These are phyloP conservation scores for Penicillium turbatum DNA, from an alignment of 495 filamentous ascomycete genomes.

Conservation along the genomic window DNA sequence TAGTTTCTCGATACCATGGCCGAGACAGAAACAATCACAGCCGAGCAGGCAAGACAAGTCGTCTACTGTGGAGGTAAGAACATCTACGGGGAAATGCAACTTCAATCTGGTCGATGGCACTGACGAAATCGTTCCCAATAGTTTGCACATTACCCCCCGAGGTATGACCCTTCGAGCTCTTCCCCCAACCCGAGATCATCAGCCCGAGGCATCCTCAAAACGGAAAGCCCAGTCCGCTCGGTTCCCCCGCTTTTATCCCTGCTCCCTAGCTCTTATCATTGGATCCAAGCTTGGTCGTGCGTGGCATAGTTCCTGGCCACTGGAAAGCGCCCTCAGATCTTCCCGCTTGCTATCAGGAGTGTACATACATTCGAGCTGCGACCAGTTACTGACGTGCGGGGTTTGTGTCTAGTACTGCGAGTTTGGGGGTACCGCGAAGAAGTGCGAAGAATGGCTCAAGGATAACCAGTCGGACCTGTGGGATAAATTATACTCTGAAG, in stretches of 20 bases:
- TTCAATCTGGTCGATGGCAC: conserved; percentile 8
- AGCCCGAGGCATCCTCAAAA: neutral
- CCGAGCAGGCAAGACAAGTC: conserved; percentile 61
- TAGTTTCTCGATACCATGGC: conserved; percentile 30
- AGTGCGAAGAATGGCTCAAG: conserved; percentile 93
- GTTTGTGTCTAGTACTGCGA: conserved; percentile 93
- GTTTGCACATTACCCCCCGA: conserved; percentile 93
- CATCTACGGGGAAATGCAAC: conserved; percentile 5
- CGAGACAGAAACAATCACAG: conserved; percentile 34
- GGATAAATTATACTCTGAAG: conserved; percentile 74
- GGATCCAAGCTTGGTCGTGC: neutral
- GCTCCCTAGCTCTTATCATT: neutral
- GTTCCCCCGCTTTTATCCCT: conserved; percentile 2
- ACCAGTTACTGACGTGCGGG: conserved; percentile 1
- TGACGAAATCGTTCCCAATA: conserved; percentile 33
- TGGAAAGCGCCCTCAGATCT: neutral
- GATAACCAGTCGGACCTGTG: conserved; percentile 70
- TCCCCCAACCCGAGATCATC: neutral
- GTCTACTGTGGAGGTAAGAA: conserved; percentile 76
- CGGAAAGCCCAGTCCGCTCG: neutral
- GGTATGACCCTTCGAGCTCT: conserved; percentile 52
- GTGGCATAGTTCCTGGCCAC: conserved; percentile 2
- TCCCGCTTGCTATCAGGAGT: neutral
- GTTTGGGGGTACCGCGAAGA: conserved; percentile 95
- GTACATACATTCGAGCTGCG: neutral